phyloP scores from a whole-genome alignment of 1,284 basidiomycete species.

The Apiotrichum sp. region DNA sequence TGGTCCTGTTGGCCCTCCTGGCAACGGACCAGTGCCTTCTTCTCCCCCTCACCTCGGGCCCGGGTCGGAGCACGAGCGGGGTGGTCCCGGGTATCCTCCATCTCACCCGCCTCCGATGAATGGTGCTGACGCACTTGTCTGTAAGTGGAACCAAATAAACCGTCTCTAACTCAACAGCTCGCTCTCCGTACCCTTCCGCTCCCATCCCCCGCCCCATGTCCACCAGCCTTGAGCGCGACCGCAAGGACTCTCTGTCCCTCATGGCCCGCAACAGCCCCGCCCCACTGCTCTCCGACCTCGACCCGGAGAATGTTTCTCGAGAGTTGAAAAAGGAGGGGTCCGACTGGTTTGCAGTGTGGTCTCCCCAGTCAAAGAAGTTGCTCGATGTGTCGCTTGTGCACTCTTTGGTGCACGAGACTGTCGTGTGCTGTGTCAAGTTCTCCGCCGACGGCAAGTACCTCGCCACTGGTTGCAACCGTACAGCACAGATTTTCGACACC shows the following conservation, averaged over 20 bases:
- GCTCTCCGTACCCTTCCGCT: constrained; percentile 14
- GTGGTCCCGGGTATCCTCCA: constrained; percentile 15
- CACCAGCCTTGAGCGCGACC: constrained; percentile 36
- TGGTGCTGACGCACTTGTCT: constrained; percentile 20
- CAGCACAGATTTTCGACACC: constrained; percentile 83
- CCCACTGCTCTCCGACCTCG: constrained; percentile 48
- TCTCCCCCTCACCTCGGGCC: constrained; percentile 20
- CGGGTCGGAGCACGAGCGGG: constrained; percentile 15
- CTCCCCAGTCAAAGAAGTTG: constrained; percentile 70
- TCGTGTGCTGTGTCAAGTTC: constrained; percentile 88
- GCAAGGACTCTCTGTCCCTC: constrained; percentile 25
- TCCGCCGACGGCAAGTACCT: constrained; percentile 80
- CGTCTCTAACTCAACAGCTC: constrained; percentile 2
- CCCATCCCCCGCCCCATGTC: constrained; percentile 33
- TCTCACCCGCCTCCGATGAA: constrained; percentile 29
- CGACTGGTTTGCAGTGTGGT: constrained; percentile 96
- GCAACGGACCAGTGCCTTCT: constrained; percentile 13
- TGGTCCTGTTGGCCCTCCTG: constrained; percentile 19
- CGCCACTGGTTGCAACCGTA: constrained; percentile 85
- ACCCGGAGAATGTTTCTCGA: constrained; percentile 51
- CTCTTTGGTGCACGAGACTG: constrained; percentile 89
- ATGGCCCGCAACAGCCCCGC: constrained; percentile 16
- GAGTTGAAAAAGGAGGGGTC: constrained; percentile 68
- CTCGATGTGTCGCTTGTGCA: constrained; percentile 86
- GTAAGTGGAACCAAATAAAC: not conserved